Evolutionary conservation across 305 asterid species (phyloP), one percentile per base, ranked within the genome.

Genomic region (Salvia sclarea): DNA sequence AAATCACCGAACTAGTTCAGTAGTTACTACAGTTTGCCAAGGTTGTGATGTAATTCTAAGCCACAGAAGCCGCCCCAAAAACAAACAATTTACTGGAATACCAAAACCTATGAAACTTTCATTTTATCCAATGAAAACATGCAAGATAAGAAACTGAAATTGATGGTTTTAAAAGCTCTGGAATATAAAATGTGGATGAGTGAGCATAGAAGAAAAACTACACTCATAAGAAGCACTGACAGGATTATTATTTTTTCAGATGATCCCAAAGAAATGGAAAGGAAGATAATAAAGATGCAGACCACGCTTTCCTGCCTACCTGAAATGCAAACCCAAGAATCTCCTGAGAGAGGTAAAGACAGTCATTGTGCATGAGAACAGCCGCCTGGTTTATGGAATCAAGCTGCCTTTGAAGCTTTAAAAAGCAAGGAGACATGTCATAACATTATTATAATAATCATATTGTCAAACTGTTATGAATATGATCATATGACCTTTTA

Each of bases 281-380:
- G 17, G 49, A 71, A 54, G 44, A 59, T 20, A 72, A 38, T 53
- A 11, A 33, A 50, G 16, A 72, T 21, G 43, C 57, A 61, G 44
- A 47, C 65, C 65, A 52, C 11, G 17, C 61, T 70, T 20, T 54
- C 60, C 71, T 66, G 53, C 76, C 60, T 79, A 87, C 98, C 96
- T 94, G 89, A 84, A 91, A 91, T 43, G 96, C 89, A 81, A 94
- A 92, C 71, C 96, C 98, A 72, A 91, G 88, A 78, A 89, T 87
- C 89, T 94, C 98, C 79, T 88, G 90, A 73, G 96, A 87, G 13
- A 91, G 84, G 83, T 84, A 94, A 61, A 87, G 88, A 73, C 97
- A 94, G 74, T 94, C 98, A 66, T 94, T 94, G 84, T 89, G 93
- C 83, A 88, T 79, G 73, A 88, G 96, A 79, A 91, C 86, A 33